Evolutionary conservation across 1,284 basidiomycete genomes (phyloP).

Genomic region (Rhodofomes roseus): DNA sequence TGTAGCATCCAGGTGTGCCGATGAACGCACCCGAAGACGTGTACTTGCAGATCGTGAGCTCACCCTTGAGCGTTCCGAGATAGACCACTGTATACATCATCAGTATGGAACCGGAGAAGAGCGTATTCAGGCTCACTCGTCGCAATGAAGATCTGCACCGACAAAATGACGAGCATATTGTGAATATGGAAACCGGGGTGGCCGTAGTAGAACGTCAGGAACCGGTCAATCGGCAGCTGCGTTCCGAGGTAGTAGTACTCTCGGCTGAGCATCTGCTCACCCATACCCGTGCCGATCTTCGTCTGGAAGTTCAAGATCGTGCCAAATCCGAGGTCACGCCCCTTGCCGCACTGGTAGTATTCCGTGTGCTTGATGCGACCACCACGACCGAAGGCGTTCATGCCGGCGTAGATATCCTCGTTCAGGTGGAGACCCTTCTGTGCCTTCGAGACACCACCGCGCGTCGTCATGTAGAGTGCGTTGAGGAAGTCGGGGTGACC

Average conservation of each 20-base stretch:
- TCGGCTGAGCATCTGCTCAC: conserved; percentile 98
- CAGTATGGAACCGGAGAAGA: background rate
- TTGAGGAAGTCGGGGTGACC: conserved; percentile 99
- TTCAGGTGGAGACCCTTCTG: conserved; percentile 98
- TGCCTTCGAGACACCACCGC: conserved; percentile 97
- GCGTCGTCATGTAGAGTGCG: conserved; percentile 96
- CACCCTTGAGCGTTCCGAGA: conserved; percentile 85
- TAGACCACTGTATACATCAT: conserved; percentile 69
- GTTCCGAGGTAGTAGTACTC: conserved; percentile 99
- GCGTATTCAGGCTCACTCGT: conserved; percentile 52
- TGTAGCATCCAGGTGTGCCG: conserved; percentile 86
- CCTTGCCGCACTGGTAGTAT: conserved; percentile 98
- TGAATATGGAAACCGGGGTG: conserved; percentile 99
- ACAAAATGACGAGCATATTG: conserved; percentile 96
- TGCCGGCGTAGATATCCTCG: conserved; percentile 99
- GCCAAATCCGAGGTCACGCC: conserved; percentile 97
- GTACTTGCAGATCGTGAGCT: conserved; percentile 77
- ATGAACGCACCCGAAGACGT: conserved; percentile 67
- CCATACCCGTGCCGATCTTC: conserved; percentile 99
- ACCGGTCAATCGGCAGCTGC: conserved; percentile 97
- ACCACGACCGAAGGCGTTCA: conserved; percentile 97
- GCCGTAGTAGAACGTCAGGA: conserved; percentile 99
- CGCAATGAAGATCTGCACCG: conserved; percentile 90
- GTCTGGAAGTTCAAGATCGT: conserved; percentile 99
- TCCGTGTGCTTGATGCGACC: conserved; percentile 99